Conservation (phyloP, 2,329 filamentous ascomycete genomes). For the Aureobasidium mangrovei region DNA sequence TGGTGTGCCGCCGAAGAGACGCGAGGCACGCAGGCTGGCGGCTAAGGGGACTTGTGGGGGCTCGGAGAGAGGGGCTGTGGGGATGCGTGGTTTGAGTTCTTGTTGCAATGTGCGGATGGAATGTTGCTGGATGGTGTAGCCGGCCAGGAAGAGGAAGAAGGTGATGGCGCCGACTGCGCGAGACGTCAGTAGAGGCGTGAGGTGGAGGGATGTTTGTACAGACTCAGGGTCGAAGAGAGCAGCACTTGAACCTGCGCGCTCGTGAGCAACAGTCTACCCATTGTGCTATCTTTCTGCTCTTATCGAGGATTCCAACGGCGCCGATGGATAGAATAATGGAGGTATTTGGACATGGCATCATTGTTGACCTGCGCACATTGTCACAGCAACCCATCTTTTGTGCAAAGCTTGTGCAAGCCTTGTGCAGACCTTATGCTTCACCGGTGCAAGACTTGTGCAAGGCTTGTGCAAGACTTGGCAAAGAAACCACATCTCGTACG, state of each 20-base stretch:
- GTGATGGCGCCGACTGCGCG: slow-evolving; percentile 63
- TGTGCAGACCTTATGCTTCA: not conserved
- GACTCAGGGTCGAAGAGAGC: slow-evolving; percentile 56
- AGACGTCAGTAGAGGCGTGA: not conserved
- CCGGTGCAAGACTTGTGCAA: not conserved
- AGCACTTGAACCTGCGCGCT: slow-evolving; percentile 62
- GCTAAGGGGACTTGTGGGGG: slow-evolving; percentile 12
- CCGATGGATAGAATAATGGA: too few relatives aligned
- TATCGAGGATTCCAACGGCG: not conserved
- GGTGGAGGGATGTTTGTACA: slow-evolving; percentile 17
- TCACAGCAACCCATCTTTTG: slow-evolving; percentile 11
- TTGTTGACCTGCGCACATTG: slow-evolving; percentile 10
- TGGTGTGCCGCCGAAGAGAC: slow-evolving; percentile 19
- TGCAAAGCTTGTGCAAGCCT: not conserved
- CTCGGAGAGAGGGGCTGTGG: slow-evolving; percentile 28
- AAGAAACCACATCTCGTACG: too few relatives aligned
- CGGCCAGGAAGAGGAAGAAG: slow-evolving; percentile 72
- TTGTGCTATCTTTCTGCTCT: not conserved
- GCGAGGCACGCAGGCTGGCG: slow-evolving; percentile 19
- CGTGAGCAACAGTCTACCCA: slow-evolving; percentile 49
- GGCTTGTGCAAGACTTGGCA: too few relatives aligned
- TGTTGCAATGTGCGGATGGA: slow-evolving; percentile 56
- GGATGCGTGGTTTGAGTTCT: slow-evolving; percentile 53
- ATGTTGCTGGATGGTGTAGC: slow-evolving; percentile 80
- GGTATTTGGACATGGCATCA: too few relatives aligned